Evolutionary conservation across 208 protist genomes (phyloP).

Genomic region (Leishmania arabica): DNA sequence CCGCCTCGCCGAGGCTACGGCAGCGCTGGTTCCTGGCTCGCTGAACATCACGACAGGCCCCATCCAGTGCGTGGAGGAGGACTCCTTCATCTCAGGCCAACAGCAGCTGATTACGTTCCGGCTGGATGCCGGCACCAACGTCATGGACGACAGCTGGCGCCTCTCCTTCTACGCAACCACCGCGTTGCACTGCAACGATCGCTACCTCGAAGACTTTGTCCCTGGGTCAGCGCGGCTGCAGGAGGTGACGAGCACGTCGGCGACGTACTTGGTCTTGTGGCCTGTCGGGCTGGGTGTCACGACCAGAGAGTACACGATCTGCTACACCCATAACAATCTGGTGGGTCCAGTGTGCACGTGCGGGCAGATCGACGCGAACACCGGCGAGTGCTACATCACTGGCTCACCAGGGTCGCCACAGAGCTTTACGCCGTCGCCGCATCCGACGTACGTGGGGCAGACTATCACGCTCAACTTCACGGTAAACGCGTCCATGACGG

Average conservation of each 20-base stretch:
- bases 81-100: conserved; percentile 60
- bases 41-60: conserved; percentile 53
- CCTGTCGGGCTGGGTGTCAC: conserved; percentile 62
- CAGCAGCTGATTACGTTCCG: conserved; percentile 70
- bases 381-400: conserved; percentile 73
- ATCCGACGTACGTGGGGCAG: conserved; percentile 87
- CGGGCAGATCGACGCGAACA: conserved; percentile 65
- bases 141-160: conserved; percentile 70
- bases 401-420: conserved; percentile 50
- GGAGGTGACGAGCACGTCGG: conserved; percentile 42
- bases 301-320: conserved; percentile 68
- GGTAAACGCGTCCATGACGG: conserved; percentile 35
- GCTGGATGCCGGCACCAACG: conserved; percentile 43
- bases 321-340: conserved; percentile 68
- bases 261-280: conserved; percentile 81
- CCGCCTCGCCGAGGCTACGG: conserved; percentile 59
- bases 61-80: conserved; percentile 66
- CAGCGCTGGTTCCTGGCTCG: conserved; percentile 48
- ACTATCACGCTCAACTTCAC: conserved; percentile 57
- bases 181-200: conserved; percentile 41
- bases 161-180: conserved; percentile 75
- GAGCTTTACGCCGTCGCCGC: conserved; percentile 48
- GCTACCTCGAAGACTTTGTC: conserved; percentile 65
- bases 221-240: conserved; percentile 39
- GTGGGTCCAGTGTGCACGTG: conserved; percentile 79